Conservation (phyloP, 2,329 filamentous ascomycete species). For the Alternaria angustiovoidea region DNA sequence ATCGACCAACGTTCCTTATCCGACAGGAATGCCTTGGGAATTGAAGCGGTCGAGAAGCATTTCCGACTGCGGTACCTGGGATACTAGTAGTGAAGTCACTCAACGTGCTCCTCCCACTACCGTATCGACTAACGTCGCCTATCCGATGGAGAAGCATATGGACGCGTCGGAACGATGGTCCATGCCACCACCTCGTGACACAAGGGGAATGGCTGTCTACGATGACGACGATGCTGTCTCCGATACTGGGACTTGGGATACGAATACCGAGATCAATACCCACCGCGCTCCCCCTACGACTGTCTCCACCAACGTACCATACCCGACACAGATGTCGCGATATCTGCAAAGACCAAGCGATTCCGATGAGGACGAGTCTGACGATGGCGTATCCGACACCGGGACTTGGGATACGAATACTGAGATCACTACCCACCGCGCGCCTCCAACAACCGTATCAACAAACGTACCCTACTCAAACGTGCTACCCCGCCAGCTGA, state of each 20-base stretch:
- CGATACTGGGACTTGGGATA: slow-evolving; percentile 7
- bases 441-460: slow-evolving; percentile 13
- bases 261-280: slow-evolving; percentile 6
- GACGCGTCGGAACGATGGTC: slow-evolving; percentile 3
- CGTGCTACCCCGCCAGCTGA: slow-evolving; percentile 3
- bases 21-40: slow-evolving; percentile 6
- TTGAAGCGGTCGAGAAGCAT: slow-evolving; percentile 12
- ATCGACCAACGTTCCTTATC: slow-evolving; percentile 16
- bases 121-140: slow-evolving; percentile 12
- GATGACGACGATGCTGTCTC: background rate
- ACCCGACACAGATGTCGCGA: slow-evolving; percentile 1
- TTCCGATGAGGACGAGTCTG: background rate
- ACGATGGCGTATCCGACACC: background rate
- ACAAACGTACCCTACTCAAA: slow-evolving; percentile 14
- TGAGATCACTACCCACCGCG: slow-evolving; percentile 7
- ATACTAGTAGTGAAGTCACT: slow-evolving; percentile 17
- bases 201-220: background rate
- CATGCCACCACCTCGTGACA: slow-evolving; percentile 3
- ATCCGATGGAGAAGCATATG: background rate
- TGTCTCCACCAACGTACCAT: slow-evolving; percentile 16
- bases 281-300: slow-evolving; percentile 14
- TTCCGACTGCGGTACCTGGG: slow-evolving; percentile 14
- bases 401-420: slow-evolving; percentile 12
- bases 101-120: slow-evolving; percentile 13
- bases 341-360: background rate